These are phyloP conservation scores for Globisporangium nagaii DNA, from an alignment of 352 stramenopile genomes.

Conservation along the genomic window DNA sequence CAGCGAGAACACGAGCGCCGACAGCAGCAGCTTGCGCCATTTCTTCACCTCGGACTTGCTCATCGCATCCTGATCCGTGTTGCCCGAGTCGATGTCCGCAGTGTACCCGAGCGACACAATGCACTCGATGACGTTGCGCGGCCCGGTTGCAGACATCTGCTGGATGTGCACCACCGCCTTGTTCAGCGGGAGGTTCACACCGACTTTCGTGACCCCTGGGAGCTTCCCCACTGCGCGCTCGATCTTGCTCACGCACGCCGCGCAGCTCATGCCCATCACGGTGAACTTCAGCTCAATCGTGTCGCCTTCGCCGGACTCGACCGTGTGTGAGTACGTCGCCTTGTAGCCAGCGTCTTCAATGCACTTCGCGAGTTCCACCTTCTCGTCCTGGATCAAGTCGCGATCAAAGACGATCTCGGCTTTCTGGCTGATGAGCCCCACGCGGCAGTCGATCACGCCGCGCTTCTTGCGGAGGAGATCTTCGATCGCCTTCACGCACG, in stretches of 20 bases:
- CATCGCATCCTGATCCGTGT: conserved; percentile 50
- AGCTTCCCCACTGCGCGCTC: conserved; percentile 59
- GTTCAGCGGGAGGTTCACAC: conserved; percentile 56
- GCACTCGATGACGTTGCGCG: conserved; percentile 64
- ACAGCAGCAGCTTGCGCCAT: conserved; percentile 69
- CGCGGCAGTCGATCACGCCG: conserved; percentile 71
- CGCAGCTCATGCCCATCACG: conserved; percentile 61
- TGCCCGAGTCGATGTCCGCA: conserved; percentile 47
- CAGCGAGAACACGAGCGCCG: conserved; percentile 77
- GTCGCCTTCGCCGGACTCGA: conserved; percentile 74
- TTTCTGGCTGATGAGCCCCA: conserved; percentile 84
- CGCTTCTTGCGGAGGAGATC: conserved; percentile 54
- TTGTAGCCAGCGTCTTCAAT: conserved; percentile 79
- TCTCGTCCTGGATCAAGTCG: conserved; percentile 56
- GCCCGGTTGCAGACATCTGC: conserved; percentile 68
- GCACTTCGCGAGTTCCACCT: conserved; percentile 34
- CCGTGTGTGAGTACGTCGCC: conserved; percentile 66
- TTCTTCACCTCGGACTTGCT: conserved; percentile 72
- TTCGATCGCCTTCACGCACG: conserved; percentile 86
- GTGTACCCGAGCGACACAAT: conserved; percentile 63
- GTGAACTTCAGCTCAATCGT: conserved; percentile 78
- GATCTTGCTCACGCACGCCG: conserved; percentile 59
- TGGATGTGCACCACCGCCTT: conserved; percentile 77
- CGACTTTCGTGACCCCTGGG: conserved; percentile 64
- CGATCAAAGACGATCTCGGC: conserved; percentile 79